Percentiles rank a stretch among this genome's conserved stretches.
Conservation (phyloP, 805 yeast genomes). For the Metschnikowia henanensis region DNA sequence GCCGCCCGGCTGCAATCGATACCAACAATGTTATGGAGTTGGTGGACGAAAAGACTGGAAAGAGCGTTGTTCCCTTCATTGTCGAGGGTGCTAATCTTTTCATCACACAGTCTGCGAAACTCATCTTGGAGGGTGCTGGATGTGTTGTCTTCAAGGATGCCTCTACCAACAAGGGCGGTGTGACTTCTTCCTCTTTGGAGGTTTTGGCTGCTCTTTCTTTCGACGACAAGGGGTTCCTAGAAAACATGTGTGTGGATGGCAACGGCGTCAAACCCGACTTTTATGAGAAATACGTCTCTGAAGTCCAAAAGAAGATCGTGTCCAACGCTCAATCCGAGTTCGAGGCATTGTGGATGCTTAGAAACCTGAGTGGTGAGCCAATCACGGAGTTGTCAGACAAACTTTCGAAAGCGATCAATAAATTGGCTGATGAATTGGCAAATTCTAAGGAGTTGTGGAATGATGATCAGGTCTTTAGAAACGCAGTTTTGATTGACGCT, state of each 20-base stretch:
- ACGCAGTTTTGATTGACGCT: constrained; percentile 71
- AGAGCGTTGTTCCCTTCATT: constrained; percentile 76
- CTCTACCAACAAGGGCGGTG: constrained; percentile 98
- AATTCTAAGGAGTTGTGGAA: constrained; percentile 81
- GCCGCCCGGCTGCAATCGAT: constrained; percentile 95
- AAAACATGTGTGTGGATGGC: constrained; percentile 75
- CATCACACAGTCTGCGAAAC: constrained; percentile 91
- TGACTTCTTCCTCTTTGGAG: constrained; percentile 93
- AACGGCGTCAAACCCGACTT: constrained; percentile 59
- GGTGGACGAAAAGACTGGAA: constrained; percentile 74
- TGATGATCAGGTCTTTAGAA: constrained; percentile 73
- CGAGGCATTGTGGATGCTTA: constrained; percentile 80
- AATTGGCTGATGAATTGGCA: constrained; percentile 82
- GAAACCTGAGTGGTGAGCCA: constrained; percentile 61
- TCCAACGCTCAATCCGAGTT: constrained; percentile 84
- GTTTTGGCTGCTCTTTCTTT: constrained; percentile 93
- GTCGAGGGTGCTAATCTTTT: constrained; percentile 98
- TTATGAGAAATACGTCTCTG: constrained; percentile 79
- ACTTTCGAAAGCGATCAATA: constrained; percentile 79
- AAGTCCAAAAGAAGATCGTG: constrained; percentile 76
- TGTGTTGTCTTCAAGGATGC: constrained; percentile 91
- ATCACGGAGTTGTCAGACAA: constrained; percentile 75
- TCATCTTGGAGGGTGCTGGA: constrained; percentile 84
- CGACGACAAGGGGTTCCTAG: constrained; percentile 78
- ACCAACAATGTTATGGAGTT: constrained; percentile 73